Conservation (phyloP, 371 early-diverging fungal genomes). For the Mucor lusitanicus region DNA sequence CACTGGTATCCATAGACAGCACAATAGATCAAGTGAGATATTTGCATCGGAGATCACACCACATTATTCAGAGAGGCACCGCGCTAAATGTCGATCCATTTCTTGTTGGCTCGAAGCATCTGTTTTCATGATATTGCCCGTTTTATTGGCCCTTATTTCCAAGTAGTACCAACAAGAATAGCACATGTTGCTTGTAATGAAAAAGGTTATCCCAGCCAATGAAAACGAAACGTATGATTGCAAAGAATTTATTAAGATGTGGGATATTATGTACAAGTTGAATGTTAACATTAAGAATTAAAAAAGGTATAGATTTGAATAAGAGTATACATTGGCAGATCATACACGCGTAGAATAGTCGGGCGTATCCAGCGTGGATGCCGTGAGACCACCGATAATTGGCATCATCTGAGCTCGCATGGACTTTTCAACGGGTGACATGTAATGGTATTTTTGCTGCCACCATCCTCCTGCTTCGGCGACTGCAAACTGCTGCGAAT, state of each 20-base stretch:
- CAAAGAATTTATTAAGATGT: not conserved
- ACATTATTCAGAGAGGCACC: not conserved
- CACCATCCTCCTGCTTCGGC: not conserved
- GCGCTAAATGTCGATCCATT: not conserved
- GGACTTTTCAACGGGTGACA: not conserved
- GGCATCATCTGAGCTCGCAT: not conserved
- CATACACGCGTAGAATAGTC: not conserved
- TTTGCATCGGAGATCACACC: not conserved
- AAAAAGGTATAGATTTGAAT: not conserved
- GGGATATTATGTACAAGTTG: not conserved
- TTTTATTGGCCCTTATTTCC: not conserved
- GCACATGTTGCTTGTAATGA: not conserved
- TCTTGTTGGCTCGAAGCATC: not conserved
- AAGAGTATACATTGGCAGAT: not conserved
- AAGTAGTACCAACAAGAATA: not conserved
- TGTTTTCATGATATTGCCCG: not conserved
- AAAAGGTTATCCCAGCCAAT: not conserved
- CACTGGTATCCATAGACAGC: not conserved
- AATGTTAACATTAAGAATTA: not conserved
- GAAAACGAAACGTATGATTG: not conserved
- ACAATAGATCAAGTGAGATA: not conserved
- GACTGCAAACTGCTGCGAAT: not conserved
- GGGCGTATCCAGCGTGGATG: not conserved
- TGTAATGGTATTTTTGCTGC: constrained; percentile 3
- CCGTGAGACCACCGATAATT: constrained; percentile 5